Percentiles rank a stretch among this genome's conserved stretches.
Evolutionary conservation across 306 rosid genomes (phyloP).

Genomic region (Gastrolobium bilobum): DNA sequence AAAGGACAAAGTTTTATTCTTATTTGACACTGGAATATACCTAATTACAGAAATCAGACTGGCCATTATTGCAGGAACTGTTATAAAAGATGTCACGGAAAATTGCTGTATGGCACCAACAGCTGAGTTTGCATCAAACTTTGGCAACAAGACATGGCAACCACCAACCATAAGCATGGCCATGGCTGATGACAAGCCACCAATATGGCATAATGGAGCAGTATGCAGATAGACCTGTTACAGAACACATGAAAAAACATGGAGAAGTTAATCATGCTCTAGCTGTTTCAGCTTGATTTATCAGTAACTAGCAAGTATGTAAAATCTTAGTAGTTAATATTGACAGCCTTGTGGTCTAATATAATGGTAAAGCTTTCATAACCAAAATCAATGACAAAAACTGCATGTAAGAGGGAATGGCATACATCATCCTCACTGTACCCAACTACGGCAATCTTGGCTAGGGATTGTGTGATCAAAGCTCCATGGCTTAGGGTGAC

Average conservation of each 20-base stretch:
- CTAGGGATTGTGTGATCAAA: conserved; percentile 77
- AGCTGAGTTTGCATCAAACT: conserved; percentile 73
- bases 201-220: conserved; percentile 93
- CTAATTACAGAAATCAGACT: conserved; percentile 65
- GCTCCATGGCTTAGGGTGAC: conserved; percentile 81
- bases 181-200: conserved; percentile 91
- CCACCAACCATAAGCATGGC: conserved; percentile 87
- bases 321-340: neutral
- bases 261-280: conserved; percentile 18
- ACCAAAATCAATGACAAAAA: conserved; percentile 4
- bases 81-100: conserved; percentile 81
- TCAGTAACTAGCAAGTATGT: neutral
- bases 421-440: conserved; percentile 90
- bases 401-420: conserved; percentile 34
- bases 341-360: conserved; percentile 35
- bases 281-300: conserved; percentile 27
- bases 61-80: conserved; percentile 94
- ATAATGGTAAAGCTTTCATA: conserved; percentile 31
- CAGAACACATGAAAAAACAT: conserved; percentile 25
- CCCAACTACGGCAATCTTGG: conserved; percentile 84
- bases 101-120: conserved; percentile 62
- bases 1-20: neutral
- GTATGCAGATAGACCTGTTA: conserved; percentile 86
- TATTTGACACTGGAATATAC: conserved; percentile 50
- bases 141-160: conserved; percentile 82